Evolutionary conservation across 2,329 filamentous ascomycete species (phyloP).

Genomic region (Volutella citrinella): DNA sequence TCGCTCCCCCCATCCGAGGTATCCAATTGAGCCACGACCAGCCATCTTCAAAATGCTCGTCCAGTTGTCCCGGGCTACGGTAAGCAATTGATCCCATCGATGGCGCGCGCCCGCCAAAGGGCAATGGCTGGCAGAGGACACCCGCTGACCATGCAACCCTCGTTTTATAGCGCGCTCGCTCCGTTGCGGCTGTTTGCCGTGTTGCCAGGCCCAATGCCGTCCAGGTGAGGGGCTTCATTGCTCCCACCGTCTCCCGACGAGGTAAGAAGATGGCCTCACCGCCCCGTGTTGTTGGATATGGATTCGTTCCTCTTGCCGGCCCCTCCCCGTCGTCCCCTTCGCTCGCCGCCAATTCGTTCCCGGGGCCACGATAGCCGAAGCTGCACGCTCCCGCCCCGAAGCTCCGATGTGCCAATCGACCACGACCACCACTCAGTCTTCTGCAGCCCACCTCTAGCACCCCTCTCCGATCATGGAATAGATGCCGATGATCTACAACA

Average conservation of each 20-base stretch:
- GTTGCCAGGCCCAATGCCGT: slow-evolving; percentile 38
- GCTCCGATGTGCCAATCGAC: slow-evolving; percentile 22
- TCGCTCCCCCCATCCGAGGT: slow-evolving; percentile 31
- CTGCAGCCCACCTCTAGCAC: slow-evolving; percentile 1
- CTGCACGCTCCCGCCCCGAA: slow-evolving; percentile 23
- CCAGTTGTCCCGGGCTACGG: slow-evolving; percentile 54
- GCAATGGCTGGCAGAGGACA: no score
- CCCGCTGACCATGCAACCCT: no score
- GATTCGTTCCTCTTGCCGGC: no score
- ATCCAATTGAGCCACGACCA: slow-evolving; percentile 47
- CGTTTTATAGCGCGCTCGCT: slow-evolving; percentile 47
- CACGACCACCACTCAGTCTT: slow-evolving; percentile 5
- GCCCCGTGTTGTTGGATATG: no score
- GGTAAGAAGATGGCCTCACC: slow-evolving; percentile 43
- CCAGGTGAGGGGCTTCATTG: slow-evolving; percentile 56
- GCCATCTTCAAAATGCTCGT: slow-evolving; percentile 51
- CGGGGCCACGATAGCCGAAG: slow-evolving; percentile 24
- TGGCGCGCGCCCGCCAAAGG: no score
- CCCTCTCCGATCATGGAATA: no score
- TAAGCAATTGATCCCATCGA: slow-evolving; percentile 39
- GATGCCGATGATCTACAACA: no score
- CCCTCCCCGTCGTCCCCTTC: slow-evolving; percentile 1
- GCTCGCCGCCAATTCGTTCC: no score
- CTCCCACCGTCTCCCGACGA: slow-evolving; percentile 59
- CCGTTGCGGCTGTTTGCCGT: slow-evolving; percentile 47